Evolutionary conservation across 73 alveolate species (phyloP).

Genomic region (Symbiodinium pilosum): DNA sequence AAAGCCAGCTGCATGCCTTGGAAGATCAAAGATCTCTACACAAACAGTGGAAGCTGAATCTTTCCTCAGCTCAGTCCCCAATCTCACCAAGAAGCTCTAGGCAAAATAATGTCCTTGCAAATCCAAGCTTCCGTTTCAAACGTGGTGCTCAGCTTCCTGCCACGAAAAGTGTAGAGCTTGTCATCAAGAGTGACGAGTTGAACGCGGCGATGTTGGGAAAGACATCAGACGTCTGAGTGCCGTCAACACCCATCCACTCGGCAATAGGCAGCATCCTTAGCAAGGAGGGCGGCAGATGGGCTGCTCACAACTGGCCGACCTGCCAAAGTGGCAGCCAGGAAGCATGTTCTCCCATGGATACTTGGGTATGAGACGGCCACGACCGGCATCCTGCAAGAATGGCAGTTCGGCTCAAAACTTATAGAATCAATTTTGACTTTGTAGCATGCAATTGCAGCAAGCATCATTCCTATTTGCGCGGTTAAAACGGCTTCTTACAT

Average conservation of each 20-base stretch:
- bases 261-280: constrained; percentile 73
- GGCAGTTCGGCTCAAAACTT: neutral
- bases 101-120: no score
- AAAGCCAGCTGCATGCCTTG: no score
- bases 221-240: neutral
- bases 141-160: neutral
- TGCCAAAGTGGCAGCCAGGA: neutral
- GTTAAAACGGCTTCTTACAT: neutral
- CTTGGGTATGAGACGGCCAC: constrained; percentile 83
- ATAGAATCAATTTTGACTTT: no score
- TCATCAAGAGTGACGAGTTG: constrained; percentile 30
- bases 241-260: constrained; percentile 74
- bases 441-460: no score
- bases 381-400: constrained; percentile 74
- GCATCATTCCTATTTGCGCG: neutral
- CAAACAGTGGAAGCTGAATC: no score
- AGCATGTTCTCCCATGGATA: constrained; percentile 85
- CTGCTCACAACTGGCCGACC: neutral
- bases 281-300: neutral
- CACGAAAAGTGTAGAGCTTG: constrained; percentile 16
- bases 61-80: no score
- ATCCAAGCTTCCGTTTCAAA: no score
- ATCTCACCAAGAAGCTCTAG: no score
- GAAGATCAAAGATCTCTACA: no score
- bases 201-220: constrained; percentile 54